Base-by-base conservation (phyloP, 1,284 basidiomycete species). In the Rhodotorula sp. region DNA sequence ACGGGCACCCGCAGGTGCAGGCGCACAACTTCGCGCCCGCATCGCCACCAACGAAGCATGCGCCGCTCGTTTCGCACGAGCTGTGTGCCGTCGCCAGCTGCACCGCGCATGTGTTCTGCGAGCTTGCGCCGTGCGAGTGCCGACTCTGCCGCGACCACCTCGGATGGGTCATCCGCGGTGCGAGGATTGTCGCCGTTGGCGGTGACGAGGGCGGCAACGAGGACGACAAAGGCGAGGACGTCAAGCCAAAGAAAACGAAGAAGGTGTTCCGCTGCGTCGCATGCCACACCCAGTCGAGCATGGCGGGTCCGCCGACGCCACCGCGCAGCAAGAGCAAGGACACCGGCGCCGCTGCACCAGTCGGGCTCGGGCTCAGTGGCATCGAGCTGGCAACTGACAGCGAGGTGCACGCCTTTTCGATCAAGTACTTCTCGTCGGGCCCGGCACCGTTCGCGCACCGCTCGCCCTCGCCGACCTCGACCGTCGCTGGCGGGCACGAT, bases 381-480 rank as follows among this genome's bases (percentile, higher is more conserved):
- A 19, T 57, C 51, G 25, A 46, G 39, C 25, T 27, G 5, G 19
- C 29, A 6, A 29, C 6, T 12, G 27, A 22, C 4, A 55, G 44
- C 12, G 68, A 54, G 25, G 25, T 50, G n/a, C 34, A 54, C 10
- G 22, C 34, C 3, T 73, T 73, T 59, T 70, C 68, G 62, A 69
- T 73, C 55, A 61, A 70, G n/a, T 73, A 73, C 64, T 64, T 73
- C 50, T 67, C 62, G 29, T 15, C 29, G 3, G 70, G 66, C 8
- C 63, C 66, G 12, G 59, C 55, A 10, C 64, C 56, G 15, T 51
- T 62, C 46, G 54, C 36, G 17, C 34, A 48, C 32, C 21, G 21
- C 19, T 19, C 48, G 37, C 32, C 51, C 7, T 4, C 44, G 32
- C 21, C 46, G 21, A 19, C 29, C 21, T n/a, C 46, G 41, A 32